Percentiles rank a stretch among this genome's conserved stretches.
phyloP scores from a whole-genome alignment of 2,329 filamentous ascomycete genomes.

The Aspergillus fischeri region DNA sequence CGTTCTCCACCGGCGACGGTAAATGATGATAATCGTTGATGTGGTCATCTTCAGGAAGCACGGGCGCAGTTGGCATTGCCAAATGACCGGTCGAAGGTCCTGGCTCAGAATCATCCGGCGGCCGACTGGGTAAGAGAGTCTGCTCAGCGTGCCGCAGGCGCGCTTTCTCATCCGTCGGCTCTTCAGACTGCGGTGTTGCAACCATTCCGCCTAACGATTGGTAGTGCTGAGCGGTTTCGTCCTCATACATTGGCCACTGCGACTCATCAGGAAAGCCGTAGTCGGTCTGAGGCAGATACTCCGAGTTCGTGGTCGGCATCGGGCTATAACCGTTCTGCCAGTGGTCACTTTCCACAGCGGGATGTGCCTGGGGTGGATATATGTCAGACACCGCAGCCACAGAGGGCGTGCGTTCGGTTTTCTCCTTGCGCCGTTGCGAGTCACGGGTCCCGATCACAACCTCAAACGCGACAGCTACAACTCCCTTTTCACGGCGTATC shows the following conservation, averaged over 20 bases:
- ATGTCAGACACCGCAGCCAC: conserved; percentile 26
- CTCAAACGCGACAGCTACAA: conserved; percentile 83
- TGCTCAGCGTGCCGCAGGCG: conserved; percentile 72
- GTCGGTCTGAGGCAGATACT: conserved; percentile 25
- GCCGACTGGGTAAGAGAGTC: conserved; percentile 75
- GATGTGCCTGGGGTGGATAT: conserved; percentile 17
- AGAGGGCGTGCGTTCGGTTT: conserved; percentile 28
- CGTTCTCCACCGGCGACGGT: conserved; percentile 17
- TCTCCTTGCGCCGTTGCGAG: conserved; percentile 55
- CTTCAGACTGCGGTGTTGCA: conserved; percentile 53
- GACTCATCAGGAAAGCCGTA: conserved; percentile 19
- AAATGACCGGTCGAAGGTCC: conserved; percentile 43
- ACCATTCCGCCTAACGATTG: conserved; percentile 22
- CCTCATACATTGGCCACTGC: conserved; percentile 27
- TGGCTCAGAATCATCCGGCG: conserved; percentile 49
- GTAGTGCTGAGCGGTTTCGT: conserved; percentile 21
- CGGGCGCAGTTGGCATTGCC: conserved; percentile 42
- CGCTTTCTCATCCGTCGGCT: conserved; percentile 74
- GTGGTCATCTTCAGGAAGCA: conserved; percentile 48
- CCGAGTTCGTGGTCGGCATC: conserved; percentile 14
- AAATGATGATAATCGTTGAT: conserved; percentile 45
- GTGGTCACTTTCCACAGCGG: conserved; percentile 23
- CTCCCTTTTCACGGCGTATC: conserved; percentile 81
- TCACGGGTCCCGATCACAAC: conserved; percentile 83
- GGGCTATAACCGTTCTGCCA: conserved; percentile 22